Base-by-base conservation (phyloP, 768 basidiomycete genomes). In the Serendipita sp. region DNA sequence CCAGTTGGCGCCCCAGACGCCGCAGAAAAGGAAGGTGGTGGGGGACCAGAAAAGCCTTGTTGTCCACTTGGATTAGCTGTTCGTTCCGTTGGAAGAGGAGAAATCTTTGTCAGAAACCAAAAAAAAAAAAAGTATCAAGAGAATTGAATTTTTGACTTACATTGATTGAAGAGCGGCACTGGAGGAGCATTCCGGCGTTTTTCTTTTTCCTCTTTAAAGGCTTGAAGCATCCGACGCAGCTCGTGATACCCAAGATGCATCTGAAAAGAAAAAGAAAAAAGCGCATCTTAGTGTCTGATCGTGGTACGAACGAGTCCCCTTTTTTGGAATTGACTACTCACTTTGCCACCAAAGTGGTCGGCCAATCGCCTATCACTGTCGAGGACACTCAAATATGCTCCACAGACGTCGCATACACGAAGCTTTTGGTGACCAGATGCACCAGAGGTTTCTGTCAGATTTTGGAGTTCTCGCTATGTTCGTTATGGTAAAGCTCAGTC, bases 381-480 rank as follows among this genome's bases (percentile, higher is more conserved):
- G 56, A 98, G 81, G 44, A 99, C 91, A 15, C 91, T 95, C 51
- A 99, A 82, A 79, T 98, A 98, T n/a, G 96, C 96, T 70, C 96
- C 96, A 73, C 96, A 99, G 34, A 97, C 94, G 78, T 99, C 96
- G 78, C 96, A 98, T n/a, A 99, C 96, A 67, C 96, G 87, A 70
- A 99, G 79, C 76, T 98, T 98, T 76, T 99, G 96, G 79, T 99
- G 96, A n/a, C 96, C 96, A 65, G 93, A 96, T 3, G 96, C 96
- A 65, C 96, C 96, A 45, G 94, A 95, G 35, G 92, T 98, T 73
- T 99, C 96, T 46, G 95, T 96, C 68, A 99, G 78, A 74, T 93
- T 86, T 75, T 96, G 93, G 51, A 98, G 79, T 71, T 98, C 96
- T 65, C 91, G 86, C 89, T 93, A 67, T 66, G 28, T 32, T 34